Evolutionary conservation across 768 basidiomycete genomes (phyloP).

Genomic region (Infundibulicybe gibba): DNA sequence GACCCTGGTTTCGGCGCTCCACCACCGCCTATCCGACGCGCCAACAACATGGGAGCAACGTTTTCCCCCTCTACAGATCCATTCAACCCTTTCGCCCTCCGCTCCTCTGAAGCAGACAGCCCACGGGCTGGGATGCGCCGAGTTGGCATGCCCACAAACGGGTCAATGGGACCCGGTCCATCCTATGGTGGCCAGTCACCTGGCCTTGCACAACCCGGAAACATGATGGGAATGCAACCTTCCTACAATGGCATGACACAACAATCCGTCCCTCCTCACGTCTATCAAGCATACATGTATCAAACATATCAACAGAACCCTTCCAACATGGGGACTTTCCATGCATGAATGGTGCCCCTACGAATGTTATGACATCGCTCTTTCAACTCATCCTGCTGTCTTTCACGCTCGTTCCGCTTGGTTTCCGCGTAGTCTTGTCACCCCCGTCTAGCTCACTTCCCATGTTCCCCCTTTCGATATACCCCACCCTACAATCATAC

Average conservation of each 20-base stretch:
- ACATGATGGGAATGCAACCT: slow-evolving; percentile 65
- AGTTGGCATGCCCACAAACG: slow-evolving; percentile 45
- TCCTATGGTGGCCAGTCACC: slow-evolving; percentile 61
- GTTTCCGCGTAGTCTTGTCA: slow-evolving; percentile 22
- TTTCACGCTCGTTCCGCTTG: slow-evolving; percentile 27
- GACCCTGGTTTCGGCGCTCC: slow-evolving; percentile 56
- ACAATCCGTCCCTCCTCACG: slow-evolving; percentile 58
- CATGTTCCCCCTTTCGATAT: slow-evolving; percentile 27
- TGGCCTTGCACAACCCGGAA: slow-evolving; percentile 50
- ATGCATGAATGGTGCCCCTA: slow-evolving; percentile 44
- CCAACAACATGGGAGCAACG: slow-evolving; percentile 25
- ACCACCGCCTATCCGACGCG: slow-evolving; percentile 32
- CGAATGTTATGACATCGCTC: slow-evolving; percentile 44
- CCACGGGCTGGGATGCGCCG: slow-evolving; percentile 48
- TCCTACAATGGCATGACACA: slow-evolving; percentile 59
- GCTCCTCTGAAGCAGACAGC: slow-evolving; percentile 39
- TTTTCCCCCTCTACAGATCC: slow-evolving; percentile 42
- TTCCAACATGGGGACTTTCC: slow-evolving; percentile 77
- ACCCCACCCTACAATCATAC: slow-evolving; percentile 29
- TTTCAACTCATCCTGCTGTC: slow-evolving; percentile 25
- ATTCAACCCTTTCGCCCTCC: slow-evolving; percentile 50
- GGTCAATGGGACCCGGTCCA: slow-evolving; percentile 32
- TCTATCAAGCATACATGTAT: slow-evolving; percentile 83
- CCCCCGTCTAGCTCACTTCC: slow-evolving; percentile 32
- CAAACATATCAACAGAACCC: slow-evolving; percentile 78